These are phyloP conservation scores for Hirsutella minnesotensis DNA, from an alignment of 2,329 filamentous ascomycete species.

Conservation along the genomic window DNA sequence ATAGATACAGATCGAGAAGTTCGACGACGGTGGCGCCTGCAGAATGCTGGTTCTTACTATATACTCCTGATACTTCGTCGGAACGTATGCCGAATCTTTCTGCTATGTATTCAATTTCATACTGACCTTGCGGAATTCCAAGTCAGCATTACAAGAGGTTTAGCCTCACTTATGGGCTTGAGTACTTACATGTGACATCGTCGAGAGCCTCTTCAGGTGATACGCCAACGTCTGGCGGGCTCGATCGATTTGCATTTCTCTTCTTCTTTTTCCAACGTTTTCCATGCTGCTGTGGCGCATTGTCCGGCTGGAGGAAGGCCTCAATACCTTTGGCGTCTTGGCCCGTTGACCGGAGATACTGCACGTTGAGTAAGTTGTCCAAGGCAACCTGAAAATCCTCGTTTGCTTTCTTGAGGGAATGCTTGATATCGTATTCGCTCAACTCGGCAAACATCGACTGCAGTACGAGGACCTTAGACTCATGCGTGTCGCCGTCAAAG, in stretches of 20 bases:
- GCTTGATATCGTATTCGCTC: constrained; percentile 51
- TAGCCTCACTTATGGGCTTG: background rate
- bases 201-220: constrained; percentile 8
- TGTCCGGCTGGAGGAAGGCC: constrained; percentile 55
- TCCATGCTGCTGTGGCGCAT: constrained; percentile 22
- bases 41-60: constrained; percentile 24
- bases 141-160: background rate
- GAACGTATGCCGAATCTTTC: constrained; percentile 29
- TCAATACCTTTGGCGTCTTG: constrained; percentile 65
- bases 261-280: constrained; percentile 27
- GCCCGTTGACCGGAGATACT: constrained; percentile 60
- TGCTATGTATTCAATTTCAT: constrained; percentile 31
- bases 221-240: constrained; percentile 3
- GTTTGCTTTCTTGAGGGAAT: constrained; percentile 54
- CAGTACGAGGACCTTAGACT: constrained; percentile 53
- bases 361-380: constrained; percentile 69
- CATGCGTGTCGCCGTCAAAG: constrained; percentile 32
- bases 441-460: constrained; percentile 60
- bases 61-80: constrained; percentile 28
- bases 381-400: constrained; percentile 59
- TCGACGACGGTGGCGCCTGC: constrained; percentile 27
- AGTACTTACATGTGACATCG: constrained; percentile 14
- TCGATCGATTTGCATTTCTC: constrained; percentile 5
- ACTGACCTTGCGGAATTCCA: constrained; percentile 13
- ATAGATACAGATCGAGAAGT: constrained; percentile 31